Percentiles rank a stretch among this genome's conserved stretches.
Evolutionary conservation across 768 basidiomycete species (phyloP).

Genomic region (Suillus luteus): DNA sequence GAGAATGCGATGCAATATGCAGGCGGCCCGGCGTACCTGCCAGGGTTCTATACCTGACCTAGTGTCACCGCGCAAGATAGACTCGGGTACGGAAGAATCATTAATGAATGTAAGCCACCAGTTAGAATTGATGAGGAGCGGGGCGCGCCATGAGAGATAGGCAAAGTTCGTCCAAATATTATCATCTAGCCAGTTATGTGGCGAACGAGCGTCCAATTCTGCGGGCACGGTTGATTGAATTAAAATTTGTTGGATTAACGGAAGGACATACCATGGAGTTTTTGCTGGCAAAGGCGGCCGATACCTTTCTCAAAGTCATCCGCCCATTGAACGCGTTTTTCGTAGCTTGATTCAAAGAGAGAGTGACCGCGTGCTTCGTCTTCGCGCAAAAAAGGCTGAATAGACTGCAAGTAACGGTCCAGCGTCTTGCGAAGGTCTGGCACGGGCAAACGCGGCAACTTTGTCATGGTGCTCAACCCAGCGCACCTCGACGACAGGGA

Average conservation of each 20-base stretch:
- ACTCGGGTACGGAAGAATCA: conserved; percentile 61
- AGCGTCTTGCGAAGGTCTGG: conserved; percentile 77
- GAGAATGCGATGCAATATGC: conserved; percentile 71
- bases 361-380: conserved; percentile 61
- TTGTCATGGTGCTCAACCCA: conserved; percentile 10
- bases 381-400: conserved; percentile 80
- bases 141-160: conserved; percentile 86
- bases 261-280: conserved; percentile 61
- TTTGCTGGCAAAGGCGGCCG: conserved; percentile 68
- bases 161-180: conserved; percentile 89
- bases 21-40: conserved; percentile 86
- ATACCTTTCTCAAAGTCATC: conserved; percentile 72
- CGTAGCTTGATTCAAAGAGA: conserved; percentile 52
- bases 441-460: conserved; percentile 76
- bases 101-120: conserved; percentile 93
- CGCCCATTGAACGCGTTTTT: conserved; percentile 58
- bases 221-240: not conserved
- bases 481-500: not conserved
- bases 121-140: conserved; percentile 87
- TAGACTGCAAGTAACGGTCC: conserved; percentile 72
- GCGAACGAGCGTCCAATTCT: conserved; percentile 64
- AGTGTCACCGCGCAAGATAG: conserved; percentile 26
- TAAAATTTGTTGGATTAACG: not conserved
- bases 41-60: conserved; percentile 61
- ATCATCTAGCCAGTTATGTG: conserved; percentile 93